Base-by-base conservation (phyloP, 2,329 filamentous ascomycete genomes). In the Pseudogymnoascus sp. region DNA sequence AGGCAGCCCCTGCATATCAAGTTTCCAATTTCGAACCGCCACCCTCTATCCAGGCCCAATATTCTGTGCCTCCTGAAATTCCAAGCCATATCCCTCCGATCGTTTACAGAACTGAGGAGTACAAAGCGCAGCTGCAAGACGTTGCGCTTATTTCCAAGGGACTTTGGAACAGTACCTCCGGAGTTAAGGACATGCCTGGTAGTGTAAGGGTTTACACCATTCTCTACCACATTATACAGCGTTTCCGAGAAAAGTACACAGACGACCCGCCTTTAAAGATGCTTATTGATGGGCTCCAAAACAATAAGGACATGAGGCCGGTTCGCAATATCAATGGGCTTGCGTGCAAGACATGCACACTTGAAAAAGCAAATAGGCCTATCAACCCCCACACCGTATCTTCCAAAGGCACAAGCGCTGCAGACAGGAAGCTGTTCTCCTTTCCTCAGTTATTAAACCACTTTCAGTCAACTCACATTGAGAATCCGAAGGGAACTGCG, bases 171-270 rank as follows among this genome's bases (percentile, higher is more conserved):
- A 73, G 75, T 19, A 79, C 85, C 2, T 78, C 77, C 6, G 77
- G 77, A 2, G 75, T 89, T 63, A 82, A 82, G 65, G 79, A 84
- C 57, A 72, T 90, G 13, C 79, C 84, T 12, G 79, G 80, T 37
- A 80, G 79, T 62, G 76, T 89, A 52, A 82, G 83, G 64, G 76
- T 88, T 13, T 81, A 81, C 62, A 78, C 83, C 52, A 75, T 88
- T 8, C 77, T 92, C 39, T 77, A 86, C 67, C 83, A 88, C 68
- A 73, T 84, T 58, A 76, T 80, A 60, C 77, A 78, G 59, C 77
- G 76, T 34, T 89, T 85, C 67, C 75, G 78, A 41, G 71, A 78
- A 13, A 76, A 76, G 56, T 89, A 85, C 69, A 74, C 74, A 13
- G 77, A 83, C 62, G 76, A 78, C 38, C 80, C 83, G 0, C 75